These are phyloP conservation scores for Moesziomyces antarcticus DNA, from an alignment of 1,284 basidiomycete genomes.

Conservation along the genomic window DNA sequence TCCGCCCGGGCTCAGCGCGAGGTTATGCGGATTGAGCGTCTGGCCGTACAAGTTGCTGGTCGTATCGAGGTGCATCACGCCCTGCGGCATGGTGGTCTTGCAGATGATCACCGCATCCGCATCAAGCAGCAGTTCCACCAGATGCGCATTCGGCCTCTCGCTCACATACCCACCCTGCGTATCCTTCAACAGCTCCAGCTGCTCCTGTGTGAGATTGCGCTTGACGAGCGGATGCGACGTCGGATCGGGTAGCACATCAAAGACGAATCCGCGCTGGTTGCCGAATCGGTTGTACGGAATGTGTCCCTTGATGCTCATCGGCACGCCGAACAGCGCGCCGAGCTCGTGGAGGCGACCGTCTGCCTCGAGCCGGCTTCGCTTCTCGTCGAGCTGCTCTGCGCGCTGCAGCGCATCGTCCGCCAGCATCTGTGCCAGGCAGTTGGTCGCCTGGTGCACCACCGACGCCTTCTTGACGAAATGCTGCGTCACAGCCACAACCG, in stretches of 20 bases:
- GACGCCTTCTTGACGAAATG: slow-evolving; percentile 34
- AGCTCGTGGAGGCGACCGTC: slow-evolving; percentile 23
- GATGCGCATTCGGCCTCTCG: slow-evolving; percentile 21
- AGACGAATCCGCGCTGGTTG: slow-evolving; percentile 51
- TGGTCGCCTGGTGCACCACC: slow-evolving; percentile 48
- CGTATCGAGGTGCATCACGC: slow-evolving; percentile 58
- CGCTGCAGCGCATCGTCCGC: slow-evolving; percentile 13
- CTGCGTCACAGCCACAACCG: slow-evolving; percentile 13
- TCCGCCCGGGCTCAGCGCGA: slow-evolving; percentile 49
- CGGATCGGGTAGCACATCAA: slow-evolving; percentile 44
- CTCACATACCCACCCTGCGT: slow-evolving; percentile 34
- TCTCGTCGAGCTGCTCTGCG: slow-evolving; percentile 30
- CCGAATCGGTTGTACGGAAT: slow-evolving; percentile 29
- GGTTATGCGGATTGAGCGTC: slow-evolving; percentile 51
- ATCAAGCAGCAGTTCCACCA: slow-evolving; percentile 26
- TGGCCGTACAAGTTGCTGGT: slow-evolving; percentile 49
- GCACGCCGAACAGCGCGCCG: slow-evolving; percentile 42
- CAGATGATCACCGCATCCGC: slow-evolving; percentile 46
- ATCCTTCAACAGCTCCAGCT: slow-evolving; percentile 13
- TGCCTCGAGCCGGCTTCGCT: slow-evolving; percentile 10
- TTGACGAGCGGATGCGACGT: slow-evolving; percentile 20
- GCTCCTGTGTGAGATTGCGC: slow-evolving; percentile 13
- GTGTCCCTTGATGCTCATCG: slow-evolving; percentile 56
- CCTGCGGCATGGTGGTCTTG: slow-evolving; percentile 57
- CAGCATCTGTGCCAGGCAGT: slow-evolving; percentile 47